These are phyloP conservation scores for Ceratobasidium sp. DNA, from an alignment of 1,284 basidiomycete species.

Conservation along the genomic window DNA sequence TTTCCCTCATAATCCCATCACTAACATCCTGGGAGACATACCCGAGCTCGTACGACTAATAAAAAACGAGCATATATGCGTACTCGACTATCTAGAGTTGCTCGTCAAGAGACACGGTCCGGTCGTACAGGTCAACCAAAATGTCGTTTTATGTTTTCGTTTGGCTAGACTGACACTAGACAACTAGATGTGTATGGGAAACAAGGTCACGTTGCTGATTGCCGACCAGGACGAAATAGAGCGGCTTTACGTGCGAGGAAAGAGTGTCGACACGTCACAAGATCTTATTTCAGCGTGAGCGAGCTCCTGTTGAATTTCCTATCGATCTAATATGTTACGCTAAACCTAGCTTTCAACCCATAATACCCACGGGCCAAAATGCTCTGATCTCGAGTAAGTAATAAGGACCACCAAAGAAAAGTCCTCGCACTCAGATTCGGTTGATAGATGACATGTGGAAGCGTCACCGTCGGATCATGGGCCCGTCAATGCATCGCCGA, in stretches of 20 bases:
- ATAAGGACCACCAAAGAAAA: neutral
- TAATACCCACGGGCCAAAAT: neutral
- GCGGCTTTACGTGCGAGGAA: neutral
- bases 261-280: neutral
- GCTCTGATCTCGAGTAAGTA: neutral
- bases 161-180: neutral
- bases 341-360: neutral
- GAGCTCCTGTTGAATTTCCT: neutral
- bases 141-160: neutral
- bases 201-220: neutral
- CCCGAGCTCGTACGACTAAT: neutral
- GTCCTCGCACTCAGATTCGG: neutral
- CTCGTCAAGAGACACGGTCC: constrained; percentile 9
- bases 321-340: neutral
- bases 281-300: neutral
- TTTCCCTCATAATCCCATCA: constrained; percentile 13
- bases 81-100: neutral
- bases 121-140: constrained; percentile 2
- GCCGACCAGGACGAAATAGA: neutral
- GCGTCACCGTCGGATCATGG: constrained; percentile 4
- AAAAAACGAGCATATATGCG: neutral
- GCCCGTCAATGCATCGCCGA: constrained; percentile 8
- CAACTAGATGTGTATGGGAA: constrained; percentile 1
- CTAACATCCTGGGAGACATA: neutral
- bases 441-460: constrained; percentile 9